Evolutionary conservation across 345 rosid genomes (phyloP), one percentile per base, ranked within the genome.

Genomic region (Odontarrhena argentea): DNA sequence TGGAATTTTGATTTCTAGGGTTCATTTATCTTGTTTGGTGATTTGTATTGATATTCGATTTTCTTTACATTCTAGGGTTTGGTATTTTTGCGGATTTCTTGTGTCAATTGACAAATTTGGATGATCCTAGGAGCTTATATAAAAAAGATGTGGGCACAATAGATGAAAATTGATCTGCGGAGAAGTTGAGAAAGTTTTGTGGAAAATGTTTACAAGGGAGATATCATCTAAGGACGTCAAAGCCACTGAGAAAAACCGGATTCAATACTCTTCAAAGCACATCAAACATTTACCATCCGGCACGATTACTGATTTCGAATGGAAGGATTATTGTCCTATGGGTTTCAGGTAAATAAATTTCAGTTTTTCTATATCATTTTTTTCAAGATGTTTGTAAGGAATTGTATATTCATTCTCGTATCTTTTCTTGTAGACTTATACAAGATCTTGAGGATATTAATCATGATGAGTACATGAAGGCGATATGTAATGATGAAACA

Each of bases 241-340:
- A 62, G 68, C 76, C 30, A 57, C 79, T 9, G 76, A 72, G 58
- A 61, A 70, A 14, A 79, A 72, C 55, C 36, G 56, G 14, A 57
- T 79, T 25, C 80, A 55, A 36, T 74, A 76, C 74, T 64, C 82
- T 54, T 54, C 54, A 1, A 59, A 47, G 25, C 74, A 71, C 44
- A 45, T 69, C 6, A 55, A 68, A 41, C 65, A 71, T 58, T 56
- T 65, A 42, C 84, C 80, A 1, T 73, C 78, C 0, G 74, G 76
- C 34, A 46, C 66, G 7, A 18, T 73, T 58, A 74, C 80, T 28
- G 78, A 82, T 34, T 78, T 81, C 49, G 78, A 60, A 67, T 78
- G 85, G 81, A 83, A 76, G 9, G 81, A 83, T 75, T 87, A 85
- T 43, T 82, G 76, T 55, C 83, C 94, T 13, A 72, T 70, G 40